A percentile compares a stretch with the other conserved stretches of the same genome.
phyloP scores from a whole-genome alignment of 2,329 filamentous ascomycete genomes.

The Penicillium sp. region DNA sequence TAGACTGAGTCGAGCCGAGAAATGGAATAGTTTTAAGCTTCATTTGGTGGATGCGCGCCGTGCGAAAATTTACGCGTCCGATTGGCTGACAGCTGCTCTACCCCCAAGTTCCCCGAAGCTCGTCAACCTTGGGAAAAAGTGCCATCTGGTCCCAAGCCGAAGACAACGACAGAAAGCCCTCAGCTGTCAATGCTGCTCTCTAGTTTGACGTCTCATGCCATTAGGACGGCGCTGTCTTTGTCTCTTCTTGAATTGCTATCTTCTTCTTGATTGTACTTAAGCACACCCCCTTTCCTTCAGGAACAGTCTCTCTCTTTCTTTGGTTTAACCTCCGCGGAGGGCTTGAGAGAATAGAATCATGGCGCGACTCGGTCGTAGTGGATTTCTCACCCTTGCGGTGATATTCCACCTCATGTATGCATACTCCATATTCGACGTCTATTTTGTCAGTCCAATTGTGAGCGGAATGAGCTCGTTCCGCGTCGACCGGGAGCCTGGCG shows the following conservation, averaged over 20 bases:
- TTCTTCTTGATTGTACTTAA: not conserved
- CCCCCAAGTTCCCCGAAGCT: conserved; percentile 28
- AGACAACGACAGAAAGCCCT: not conserved
- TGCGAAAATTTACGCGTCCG: conserved; percentile 18
- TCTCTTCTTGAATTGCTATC: conserved; percentile 23
- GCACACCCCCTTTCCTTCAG: not conserved
- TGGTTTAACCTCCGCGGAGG: conserved; percentile 7
- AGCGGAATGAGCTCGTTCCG: conserved; percentile 87
- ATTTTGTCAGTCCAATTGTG: conserved; percentile 97
- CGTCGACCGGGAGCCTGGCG: conserved; percentile 64
- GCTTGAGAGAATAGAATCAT: conserved; percentile 34
- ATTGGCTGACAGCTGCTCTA: conserved; percentile 23
- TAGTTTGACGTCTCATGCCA: not conserved
- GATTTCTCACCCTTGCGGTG: conserved; percentile 86
- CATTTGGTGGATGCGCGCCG: conserved; percentile 14
- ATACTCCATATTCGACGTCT: conserved; percentile 96
- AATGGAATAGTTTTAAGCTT: conserved; percentile 15
- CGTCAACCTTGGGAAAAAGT: conserved; percentile 20
- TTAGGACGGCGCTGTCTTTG: not conserved
- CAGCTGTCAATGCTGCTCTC: not conserved
- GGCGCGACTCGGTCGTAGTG: conserved; percentile 69
- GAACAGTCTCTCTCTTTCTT: conserved; percentile 2
- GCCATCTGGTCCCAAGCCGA: conserved; percentile 14
- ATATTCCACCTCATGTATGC: conserved; percentile 94
- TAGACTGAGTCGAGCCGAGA: not conserved